Evolutionary conservation across 805 yeast species (phyloP).

Genomic region (Tetrapisispora namnaoensis): DNA sequence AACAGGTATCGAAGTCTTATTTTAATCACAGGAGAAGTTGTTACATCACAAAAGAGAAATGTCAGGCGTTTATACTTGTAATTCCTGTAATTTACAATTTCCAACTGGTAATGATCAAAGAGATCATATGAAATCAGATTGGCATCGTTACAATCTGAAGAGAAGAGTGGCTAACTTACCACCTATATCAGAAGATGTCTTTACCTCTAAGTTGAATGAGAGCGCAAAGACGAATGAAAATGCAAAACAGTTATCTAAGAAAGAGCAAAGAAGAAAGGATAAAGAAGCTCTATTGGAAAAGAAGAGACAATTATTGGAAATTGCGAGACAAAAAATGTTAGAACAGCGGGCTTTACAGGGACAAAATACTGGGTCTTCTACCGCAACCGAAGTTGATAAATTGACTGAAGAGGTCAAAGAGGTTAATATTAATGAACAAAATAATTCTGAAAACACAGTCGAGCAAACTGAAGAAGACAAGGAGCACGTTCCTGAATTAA

Average conservation of each 20-base stretch:
- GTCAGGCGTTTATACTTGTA: constrained; percentile 52
- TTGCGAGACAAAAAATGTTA: constrained; percentile 33
- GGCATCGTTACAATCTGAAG: constrained; percentile 95
- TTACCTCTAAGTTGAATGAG: constrained; percentile 55
- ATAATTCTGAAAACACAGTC: constrained; percentile 1
- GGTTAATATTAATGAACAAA: background rate
- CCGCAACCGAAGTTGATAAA: background rate
- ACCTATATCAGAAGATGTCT: constrained; percentile 53
- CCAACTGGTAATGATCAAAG: constrained; percentile 71
- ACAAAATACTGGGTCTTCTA: background rate
- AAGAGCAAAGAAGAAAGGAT: constrained; percentile 34
- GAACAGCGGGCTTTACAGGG: constrained; percentile 2
- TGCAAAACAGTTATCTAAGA: constrained; percentile 31
- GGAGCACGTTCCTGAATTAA: constrained; percentile 19
- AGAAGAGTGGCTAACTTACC: constrained; percentile 86
- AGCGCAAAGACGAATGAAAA: constrained; percentile 18
- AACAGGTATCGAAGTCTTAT: background rate
- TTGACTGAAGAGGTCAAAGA: background rate
- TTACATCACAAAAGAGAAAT: background rate
- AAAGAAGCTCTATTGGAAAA: constrained; percentile 35
- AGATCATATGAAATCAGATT: constrained; percentile 89
- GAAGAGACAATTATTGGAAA: constrained; percentile 32
- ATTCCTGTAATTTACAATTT: constrained; percentile 77
- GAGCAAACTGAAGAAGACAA: constrained; percentile 19
- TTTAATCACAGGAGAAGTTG: background rate